Base-by-base conservation (phyloP, 148 eudicot species). In the Polygonum maritimum region DNA sequence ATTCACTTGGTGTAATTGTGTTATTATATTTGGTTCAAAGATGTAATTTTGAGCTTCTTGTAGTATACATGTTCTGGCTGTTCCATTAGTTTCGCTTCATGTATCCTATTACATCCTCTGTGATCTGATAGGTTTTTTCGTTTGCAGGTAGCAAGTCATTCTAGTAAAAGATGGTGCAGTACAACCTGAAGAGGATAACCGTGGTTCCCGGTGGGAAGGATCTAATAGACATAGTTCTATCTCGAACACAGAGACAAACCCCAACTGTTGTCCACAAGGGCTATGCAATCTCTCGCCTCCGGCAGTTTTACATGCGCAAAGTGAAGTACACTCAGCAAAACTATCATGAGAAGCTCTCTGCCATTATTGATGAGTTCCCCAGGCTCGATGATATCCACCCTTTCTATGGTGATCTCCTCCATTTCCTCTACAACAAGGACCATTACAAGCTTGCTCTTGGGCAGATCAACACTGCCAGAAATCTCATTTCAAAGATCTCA, bases 401-500 rank as follows among this genome's bases (percentile, higher is more conserved):
- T 76, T 94, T 94, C 81, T 94, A 94, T 63, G 97, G 98, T 11
- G 98, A 94, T 70, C 92, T 94, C 55, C 90, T 91, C 67, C 92
- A 94, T 83, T 97, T 94, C 55, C 88, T 94, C 9, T 94, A 91
- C 80, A 94, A 94, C 79, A 94, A 94, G 79, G 98, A 94, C 81
- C 97, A 94, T 77, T 94, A 94, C 93, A 94, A 94, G 77, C 97
- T 94, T 80, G 98, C 98, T 33, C 93, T 94, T 74, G 98, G 98
- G 19, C 98, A 94, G 74, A 84, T 94, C 13, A 94, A 94, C 73
- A 91, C 97, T 19, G 98, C 97, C 0, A 88, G 97, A 78, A 94
- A 91, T 76, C 86, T 90, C 57, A 94, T 94, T 76, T 79, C 84
- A 1, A 91, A 87, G 78, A 88, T 94, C 39, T 69, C 93, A 0